Conservation (phyloP, 345 rosid genomes). For the Populus davidiana region DNA sequence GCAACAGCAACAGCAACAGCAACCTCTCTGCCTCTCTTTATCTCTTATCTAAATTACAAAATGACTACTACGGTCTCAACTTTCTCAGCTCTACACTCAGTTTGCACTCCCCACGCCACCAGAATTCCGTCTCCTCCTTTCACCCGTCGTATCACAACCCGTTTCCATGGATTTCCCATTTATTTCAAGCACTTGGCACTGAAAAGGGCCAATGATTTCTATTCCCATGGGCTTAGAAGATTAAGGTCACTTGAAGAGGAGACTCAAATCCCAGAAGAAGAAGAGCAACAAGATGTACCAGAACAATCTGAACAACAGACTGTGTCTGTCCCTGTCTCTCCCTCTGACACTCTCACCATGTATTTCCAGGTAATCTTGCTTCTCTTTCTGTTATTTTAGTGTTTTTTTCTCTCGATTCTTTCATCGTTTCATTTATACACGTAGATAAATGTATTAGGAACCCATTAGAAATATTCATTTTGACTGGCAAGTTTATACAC, state of each 20-base stretch:
- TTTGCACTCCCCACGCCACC: conserved; percentile 12
- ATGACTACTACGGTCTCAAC: conserved; percentile 29
- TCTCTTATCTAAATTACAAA: neutral
- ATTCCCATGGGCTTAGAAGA: conserved; percentile 17
- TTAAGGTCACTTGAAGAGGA: conserved; percentile 58
- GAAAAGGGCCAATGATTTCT: neutral
- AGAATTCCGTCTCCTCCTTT: neutral
- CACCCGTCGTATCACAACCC: neutral
- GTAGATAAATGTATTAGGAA: neutral
- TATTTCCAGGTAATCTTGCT: conserved; percentile 54
- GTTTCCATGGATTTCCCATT: conserved; percentile 12
- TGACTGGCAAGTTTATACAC: no score
- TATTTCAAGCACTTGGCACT: conserved; percentile 25
- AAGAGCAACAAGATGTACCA: neutral
- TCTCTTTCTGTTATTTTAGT: neutral
- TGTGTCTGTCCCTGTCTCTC: conserved; percentile 79
- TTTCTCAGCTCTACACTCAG: conserved; percentile 10
- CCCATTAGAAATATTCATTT: no score
- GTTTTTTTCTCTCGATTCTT: neutral
- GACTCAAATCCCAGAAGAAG: conserved; percentile 38
- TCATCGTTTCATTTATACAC: neutral
- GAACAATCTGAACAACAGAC: conserved; percentile 37
- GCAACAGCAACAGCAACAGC: no score
- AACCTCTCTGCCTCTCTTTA: no score
- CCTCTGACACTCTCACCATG: conserved; percentile 90